phyloP scores from a whole-genome alignment of 2,329 filamentous ascomycete genomes.

The Lasiodiplodia sp. region DNA sequence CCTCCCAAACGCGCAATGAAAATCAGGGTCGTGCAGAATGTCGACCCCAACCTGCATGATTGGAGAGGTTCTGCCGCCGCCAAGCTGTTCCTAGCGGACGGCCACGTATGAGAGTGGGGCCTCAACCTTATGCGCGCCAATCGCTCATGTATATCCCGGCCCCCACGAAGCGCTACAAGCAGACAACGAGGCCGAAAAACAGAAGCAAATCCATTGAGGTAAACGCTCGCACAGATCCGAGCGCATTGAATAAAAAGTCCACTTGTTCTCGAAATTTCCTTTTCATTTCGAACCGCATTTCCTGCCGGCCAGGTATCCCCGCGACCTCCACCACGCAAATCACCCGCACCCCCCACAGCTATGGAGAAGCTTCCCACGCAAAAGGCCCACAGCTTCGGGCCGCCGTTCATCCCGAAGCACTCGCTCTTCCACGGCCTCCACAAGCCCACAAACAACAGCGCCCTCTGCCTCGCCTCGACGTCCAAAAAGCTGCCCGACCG shows the following conservation, averaged over 20 bases:
- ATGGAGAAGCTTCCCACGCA: not conserved
- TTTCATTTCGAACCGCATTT: not conserved
- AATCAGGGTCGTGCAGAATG: not conserved
- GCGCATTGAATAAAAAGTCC: not conserved
- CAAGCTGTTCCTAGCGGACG: constrained; percentile 3
- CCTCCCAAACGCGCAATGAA: not conserved
- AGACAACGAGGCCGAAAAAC: not conserved
- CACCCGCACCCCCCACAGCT: not conserved
- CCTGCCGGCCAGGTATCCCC: not conserved
- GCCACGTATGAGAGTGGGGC: constrained; percentile 23
- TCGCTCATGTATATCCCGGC: not conserved
- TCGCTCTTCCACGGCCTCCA: constrained; percentile 16
- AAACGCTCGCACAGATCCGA: too few relatives aligned
- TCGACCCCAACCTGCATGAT: not conserved
- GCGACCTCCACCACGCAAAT: not conserved
- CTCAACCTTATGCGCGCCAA: not conserved
- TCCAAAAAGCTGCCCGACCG: constrained; percentile 37
- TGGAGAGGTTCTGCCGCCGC: constrained; percentile 1
- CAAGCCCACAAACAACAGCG: not conserved
- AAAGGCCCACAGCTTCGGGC: not conserved
- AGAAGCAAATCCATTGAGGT: too few relatives aligned
- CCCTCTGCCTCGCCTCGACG: constrained; percentile 4
- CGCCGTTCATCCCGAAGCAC: constrained; percentile 4
- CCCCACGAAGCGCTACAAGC: not conserved
- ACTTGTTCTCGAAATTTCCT: not conserved